phyloP scores from a whole-genome alignment of 371 early-diverging fungal species.

The Apophysomyces variabilis region DNA sequence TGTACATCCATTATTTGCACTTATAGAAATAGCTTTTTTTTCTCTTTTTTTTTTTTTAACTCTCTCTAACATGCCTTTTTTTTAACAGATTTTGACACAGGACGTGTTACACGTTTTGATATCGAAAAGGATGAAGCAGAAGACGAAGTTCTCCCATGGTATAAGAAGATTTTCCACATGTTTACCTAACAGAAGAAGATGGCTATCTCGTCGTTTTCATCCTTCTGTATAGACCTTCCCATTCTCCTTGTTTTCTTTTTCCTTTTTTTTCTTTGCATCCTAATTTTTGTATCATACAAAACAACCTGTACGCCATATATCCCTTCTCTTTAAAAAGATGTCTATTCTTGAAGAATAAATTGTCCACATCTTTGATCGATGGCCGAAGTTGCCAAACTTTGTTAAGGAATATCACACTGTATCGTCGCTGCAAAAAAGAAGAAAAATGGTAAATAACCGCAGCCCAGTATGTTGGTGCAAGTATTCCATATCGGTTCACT shows the following conservation, averaged over 20 bases:
- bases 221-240: constrained; percentile 7
- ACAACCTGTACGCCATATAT: constrained; percentile 5
- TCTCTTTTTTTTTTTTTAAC: background rate
- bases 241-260: background rate
- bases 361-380: background rate
- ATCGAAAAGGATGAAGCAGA: constrained; percentile 37
- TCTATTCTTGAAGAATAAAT: constrained; percentile 12
- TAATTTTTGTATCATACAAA: constrained; percentile 3
- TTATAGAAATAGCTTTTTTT: constrained; percentile 1
- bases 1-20: constrained; percentile 6
- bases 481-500: background rate
- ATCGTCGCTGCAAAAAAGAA: constrained; percentile 1
- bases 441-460: background rate
- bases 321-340: constrained; percentile 4
- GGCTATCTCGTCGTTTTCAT: background rate
- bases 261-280: background rate
- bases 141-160: constrained; percentile 24
- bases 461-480: background rate
- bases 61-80: background rate
- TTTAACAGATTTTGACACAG: constrained; percentile 31
- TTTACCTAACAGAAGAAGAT: constrained; percentile 10
- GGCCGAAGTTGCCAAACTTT: background rate
- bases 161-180: constrained; percentile 14
- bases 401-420: background rate
- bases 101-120: constrained; percentile 37